Base-by-base conservation (phyloP, 2,329 filamentous ascomycete species). In the Arachnomyces sp. region DNA sequence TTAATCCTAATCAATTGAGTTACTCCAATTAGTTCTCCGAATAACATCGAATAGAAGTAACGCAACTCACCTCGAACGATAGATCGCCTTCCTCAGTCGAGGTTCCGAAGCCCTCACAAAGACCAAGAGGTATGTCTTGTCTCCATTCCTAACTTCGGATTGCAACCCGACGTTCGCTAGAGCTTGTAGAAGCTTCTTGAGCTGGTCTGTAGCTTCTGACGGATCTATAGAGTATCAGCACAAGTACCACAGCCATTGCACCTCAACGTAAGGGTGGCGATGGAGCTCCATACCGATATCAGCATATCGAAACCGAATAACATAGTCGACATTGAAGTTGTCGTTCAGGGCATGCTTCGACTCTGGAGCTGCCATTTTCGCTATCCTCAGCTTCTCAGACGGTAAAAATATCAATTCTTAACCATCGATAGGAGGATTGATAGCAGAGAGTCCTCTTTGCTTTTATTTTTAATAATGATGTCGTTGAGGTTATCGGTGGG, bases 141-240 rank as follows among this genome's bases (percentile, higher is more conserved):
- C 79, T 42, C 87, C 88, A 53, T 81, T 79, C 48, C 92, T 84
- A 37, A 94, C 89, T 65, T 95, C 87, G 7, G 85, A 88, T 31
- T 83, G 78, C 46, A 96, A 73, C n/a, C 90, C 89, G 33, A 89
- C 84, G 36, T 73, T 70, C 25, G 83, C 78, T 30, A 98, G 75
- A 30, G 79, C 77, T 53, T 83, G 69, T 53, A 94, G 74, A 31
- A 96, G 79, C 55, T 82, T 79, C 48, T 83, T 77, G 58, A 94
- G 94, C 51, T 81, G 75, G 12, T 79, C 76, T 57, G 82, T 77
- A 12, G 88, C 85, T 58, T 83, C 72, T 30, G 69, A 64, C 52
- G 77, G 79, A 51, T 82, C 85, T 87, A 51, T 9, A 29, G 30
- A 47, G 49, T 25, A 25, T 25, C 20, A 25, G 20, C 20, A 25